A percentile compares a stretch with the other conserved stretches of the same genome.
phyloP scores from a whole-genome alignment of 2,329 filamentous ascomycete genomes.

The Waltergamsia citrina region DNA sequence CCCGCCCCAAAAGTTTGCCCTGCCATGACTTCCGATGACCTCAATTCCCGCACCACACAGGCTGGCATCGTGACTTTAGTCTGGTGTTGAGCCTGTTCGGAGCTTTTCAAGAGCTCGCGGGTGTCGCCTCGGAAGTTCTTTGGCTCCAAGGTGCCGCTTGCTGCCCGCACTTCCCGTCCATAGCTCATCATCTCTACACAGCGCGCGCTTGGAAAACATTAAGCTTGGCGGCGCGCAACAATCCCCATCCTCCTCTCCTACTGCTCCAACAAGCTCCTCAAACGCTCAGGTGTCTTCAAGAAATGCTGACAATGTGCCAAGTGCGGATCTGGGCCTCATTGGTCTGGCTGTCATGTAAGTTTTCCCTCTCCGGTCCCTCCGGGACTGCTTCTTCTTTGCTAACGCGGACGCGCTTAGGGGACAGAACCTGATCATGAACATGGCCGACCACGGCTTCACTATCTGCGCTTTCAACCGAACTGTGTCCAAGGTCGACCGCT shows the following conservation, averaged over 20 bases:
- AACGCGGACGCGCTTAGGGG: slow-evolving; percentile 31
- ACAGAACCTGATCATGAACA: slow-evolving; percentile 85
- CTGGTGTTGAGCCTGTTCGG: slow-evolving; percentile 3
- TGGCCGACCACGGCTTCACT: slow-evolving; percentile 88
- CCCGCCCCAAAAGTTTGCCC: slow-evolving; percentile 20
- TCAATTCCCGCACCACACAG: slow-evolving; percentile 22
- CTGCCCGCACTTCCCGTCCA: slow-evolving; percentile 8
- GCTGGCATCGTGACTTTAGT: slow-evolving; percentile 11
- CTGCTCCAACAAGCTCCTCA: slow-evolving; percentile 14
- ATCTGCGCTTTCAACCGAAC: slow-evolving; percentile 98
- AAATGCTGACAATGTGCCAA: slow-evolving; percentile 50
- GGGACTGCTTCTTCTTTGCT: slow-evolving; percentile 6
- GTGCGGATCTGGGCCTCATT: slow-evolving; percentile 85
- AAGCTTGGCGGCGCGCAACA: slow-evolving; percentile 53
- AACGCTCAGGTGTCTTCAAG: slow-evolving; percentile 16
- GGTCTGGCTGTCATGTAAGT: slow-evolving; percentile 83
- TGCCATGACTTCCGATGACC: slow-evolving; percentile 13
- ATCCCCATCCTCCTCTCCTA: slow-evolving; percentile 21
- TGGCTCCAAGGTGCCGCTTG: slow-evolving; percentile 4
- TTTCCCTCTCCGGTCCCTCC: slow-evolving; percentile 8
- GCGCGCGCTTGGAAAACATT: slow-evolving; percentile 67
- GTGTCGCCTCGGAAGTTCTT: no score
- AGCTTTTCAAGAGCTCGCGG: no score
- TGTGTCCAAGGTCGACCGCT: slow-evolving; percentile 93
- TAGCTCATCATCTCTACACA: slow-evolving; percentile 33